Conservation (phyloP, 2,329 filamentous ascomycete species). For the Sclerotinia minor region DNA sequence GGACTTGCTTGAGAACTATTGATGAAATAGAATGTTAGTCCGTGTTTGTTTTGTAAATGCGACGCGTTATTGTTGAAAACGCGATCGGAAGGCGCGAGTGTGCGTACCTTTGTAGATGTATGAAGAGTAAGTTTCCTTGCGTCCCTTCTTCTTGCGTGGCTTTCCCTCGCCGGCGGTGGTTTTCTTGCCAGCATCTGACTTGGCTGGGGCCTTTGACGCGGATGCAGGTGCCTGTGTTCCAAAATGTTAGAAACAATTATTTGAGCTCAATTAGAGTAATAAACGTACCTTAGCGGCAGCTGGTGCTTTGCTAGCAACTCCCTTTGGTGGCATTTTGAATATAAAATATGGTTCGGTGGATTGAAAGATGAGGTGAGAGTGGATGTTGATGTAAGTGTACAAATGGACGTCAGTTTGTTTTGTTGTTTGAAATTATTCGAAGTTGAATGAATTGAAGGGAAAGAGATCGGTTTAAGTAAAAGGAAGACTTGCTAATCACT, state of each 20-base stretch:
- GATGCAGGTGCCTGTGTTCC: constrained; percentile 16
- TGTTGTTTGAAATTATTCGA: constrained; percentile 13
- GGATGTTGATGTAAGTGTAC: constrained; percentile 3
- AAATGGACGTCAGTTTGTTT: constrained; percentile 6
- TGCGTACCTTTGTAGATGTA: constrained; percentile 99
- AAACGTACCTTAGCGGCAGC: constrained; percentile 63
- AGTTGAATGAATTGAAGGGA: constrained; percentile 4
- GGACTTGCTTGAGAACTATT: constrained; percentile 97
- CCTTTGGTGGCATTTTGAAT: constrained; percentile 91
- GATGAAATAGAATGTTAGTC: constrained; percentile 33
- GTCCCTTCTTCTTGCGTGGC: constrained; percentile 99
- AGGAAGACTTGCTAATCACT: not conserved
- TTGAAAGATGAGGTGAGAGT: constrained; percentile 38
- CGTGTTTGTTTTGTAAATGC: constrained; percentile 18
- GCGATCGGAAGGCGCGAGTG: constrained; percentile 35
- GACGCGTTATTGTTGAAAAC: constrained; percentile 26
- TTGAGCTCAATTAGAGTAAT: not conserved
- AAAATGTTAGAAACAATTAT: not conserved
- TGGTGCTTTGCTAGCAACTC: constrained; percentile 79
- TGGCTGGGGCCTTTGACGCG: constrained; percentile 80
- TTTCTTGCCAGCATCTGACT: constrained; percentile 94
- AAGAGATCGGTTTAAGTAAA: constrained; percentile 17
- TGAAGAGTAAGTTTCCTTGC: constrained; percentile 99
- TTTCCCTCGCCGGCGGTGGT: constrained; percentile 84
- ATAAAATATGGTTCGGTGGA: constrained; percentile 33